phyloP scores from a whole-genome alignment of 345 rosid genomes.

The Dovyalis caffra region DNA sequence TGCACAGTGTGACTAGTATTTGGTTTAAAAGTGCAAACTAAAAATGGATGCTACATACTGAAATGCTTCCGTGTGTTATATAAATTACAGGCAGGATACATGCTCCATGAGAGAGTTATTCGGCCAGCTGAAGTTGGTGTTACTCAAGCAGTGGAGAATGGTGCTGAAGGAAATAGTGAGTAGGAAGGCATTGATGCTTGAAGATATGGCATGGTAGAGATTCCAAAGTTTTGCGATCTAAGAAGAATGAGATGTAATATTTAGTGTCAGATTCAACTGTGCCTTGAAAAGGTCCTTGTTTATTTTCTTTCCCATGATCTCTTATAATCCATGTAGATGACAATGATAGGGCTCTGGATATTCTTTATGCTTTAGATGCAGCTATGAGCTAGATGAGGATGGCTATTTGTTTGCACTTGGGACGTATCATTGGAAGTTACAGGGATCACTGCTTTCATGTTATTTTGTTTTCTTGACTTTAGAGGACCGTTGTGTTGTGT shows the following conservation, averaged over 20 bases:
- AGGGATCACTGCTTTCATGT: neutral
- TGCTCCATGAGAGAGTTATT: conserved; percentile 69
- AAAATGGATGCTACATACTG: neutral
- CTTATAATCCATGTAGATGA: neutral
- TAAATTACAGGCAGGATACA: conserved; percentile 72
- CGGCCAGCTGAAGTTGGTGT: conserved; percentile 98
- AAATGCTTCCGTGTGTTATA: neutral
- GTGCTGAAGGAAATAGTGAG: conserved; percentile 12
- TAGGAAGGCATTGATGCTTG: conserved; percentile 37
- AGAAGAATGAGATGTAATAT: conserved; percentile 8
- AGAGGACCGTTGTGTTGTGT: neutral
- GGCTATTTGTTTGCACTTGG: neutral
- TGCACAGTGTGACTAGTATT: neutral
- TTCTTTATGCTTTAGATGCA: neutral
- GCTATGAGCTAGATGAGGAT: neutral
- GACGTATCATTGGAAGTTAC: neutral
- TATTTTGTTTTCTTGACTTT: neutral
- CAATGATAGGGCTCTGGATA: neutral
- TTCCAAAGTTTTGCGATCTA: conserved; percentile 17
- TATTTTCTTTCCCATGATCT: neutral
- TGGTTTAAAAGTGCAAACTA: neutral
- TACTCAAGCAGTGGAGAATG: conserved; percentile 47
- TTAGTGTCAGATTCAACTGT: conserved; percentile 7
- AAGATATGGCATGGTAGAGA: conserved; percentile 13
- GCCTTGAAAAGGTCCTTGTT: conserved; percentile 6